Evolutionary conservation across 768 basidiomycete species (phyloP).

Genomic region (Russula olivacea): DNA sequence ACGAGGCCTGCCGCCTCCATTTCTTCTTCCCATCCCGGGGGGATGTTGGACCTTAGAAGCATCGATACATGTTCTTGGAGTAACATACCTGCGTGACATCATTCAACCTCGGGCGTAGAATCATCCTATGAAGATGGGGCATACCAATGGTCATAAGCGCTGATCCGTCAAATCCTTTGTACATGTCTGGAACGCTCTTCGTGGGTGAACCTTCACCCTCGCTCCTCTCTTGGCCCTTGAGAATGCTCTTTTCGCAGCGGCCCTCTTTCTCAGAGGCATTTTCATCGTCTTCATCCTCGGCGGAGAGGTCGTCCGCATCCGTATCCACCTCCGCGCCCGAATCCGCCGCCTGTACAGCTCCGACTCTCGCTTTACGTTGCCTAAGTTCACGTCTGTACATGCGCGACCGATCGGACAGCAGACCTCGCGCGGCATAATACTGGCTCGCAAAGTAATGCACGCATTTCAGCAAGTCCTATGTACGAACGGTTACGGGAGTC

Average conservation of each 20-base stretch:
- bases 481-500: conserved; percentile 18
- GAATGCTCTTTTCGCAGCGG: conserved; percentile 16
- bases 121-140: conserved; percentile 21
- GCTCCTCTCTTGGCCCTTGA: conserved; percentile 16
- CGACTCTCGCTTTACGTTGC: conserved; percentile 25
- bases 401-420: conserved; percentile 48
- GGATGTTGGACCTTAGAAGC: conserved; percentile 37
- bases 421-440: conserved; percentile 58
- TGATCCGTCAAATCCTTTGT: conserved; percentile 65
- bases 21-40: conserved; percentile 44
- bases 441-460: conserved; percentile 47
- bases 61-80: conserved; percentile 58
- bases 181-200: conserved; percentile 51
- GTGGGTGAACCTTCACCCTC: conserved; percentile 24
- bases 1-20: conserved; percentile 11
- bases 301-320: conserved; percentile 22
- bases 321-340: conserved; percentile 15
- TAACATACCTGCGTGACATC: conserved; percentile 47
- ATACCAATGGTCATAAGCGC: conserved; percentile 67
- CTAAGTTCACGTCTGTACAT: conserved; percentile 43
- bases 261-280: conserved; percentile 19
- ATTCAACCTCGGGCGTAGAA: background rate
- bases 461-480: conserved; percentile 46
- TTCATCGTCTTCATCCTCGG: conserved; percentile 9
- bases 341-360: conserved; percentile 16